These are phyloP conservation scores for Skeletonema tropicum DNA, from an alignment of 108 stramenopile genomes.

Conservation along the genomic window DNA sequence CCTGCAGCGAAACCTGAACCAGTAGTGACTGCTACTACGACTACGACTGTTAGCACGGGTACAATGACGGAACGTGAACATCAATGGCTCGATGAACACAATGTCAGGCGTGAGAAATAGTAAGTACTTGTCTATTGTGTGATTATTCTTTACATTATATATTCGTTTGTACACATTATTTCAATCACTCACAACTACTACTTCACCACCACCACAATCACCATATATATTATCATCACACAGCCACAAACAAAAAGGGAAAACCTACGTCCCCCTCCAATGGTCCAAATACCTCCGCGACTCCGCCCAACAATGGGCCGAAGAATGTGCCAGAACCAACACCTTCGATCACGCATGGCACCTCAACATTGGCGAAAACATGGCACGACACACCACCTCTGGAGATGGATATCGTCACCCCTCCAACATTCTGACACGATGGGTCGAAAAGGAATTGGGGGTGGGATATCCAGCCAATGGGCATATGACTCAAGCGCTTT, in stretches of 20 bases:
- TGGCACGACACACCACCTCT: background rate
- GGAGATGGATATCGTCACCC: background rate
- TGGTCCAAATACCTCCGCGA: background rate
- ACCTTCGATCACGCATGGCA: constrained; percentile 1
- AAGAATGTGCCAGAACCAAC: background rate
- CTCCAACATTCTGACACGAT: background rate
- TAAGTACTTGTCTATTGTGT: too few species aligned
- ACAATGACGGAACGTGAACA: background rate
- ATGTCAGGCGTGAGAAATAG: background rate
- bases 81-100: background rate
- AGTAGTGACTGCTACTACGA: too few species aligned
- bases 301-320: background rate
- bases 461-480: background rate
- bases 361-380: background rate
- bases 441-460: constrained; percentile 2
- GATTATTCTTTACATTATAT: background rate
- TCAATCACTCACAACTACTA: too few species aligned
- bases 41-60: background rate
- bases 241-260: background rate
- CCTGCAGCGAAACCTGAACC: background rate
- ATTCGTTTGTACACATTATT: too few species aligned
- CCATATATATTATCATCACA: background rate
- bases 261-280: background rate
- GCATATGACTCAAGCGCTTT: constrained; percentile 18
- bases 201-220: too few species aligned